A percentile compares a stretch with the other conserved stretches of the same genome.
Conservation (phyloP, 345 rosid genomes). For the Lenwebbia sp. region DNA sequence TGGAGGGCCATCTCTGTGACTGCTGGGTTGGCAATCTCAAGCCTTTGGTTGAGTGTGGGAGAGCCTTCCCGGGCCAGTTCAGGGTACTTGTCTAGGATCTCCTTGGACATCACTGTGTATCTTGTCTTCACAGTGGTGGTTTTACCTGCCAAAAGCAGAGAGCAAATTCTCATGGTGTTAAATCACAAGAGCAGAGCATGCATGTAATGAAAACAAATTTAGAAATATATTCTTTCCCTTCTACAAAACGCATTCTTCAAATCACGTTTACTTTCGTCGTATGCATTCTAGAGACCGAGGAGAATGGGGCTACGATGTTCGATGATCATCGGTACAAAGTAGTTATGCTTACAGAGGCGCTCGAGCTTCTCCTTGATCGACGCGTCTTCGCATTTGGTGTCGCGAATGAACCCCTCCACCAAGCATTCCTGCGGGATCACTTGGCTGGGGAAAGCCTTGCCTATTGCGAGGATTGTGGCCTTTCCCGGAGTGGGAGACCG, state of each 20-base stretch:
- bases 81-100: constrained; percentile 70
- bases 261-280: background rate
- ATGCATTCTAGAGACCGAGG: background rate
- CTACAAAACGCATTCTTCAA: background rate
- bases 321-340: background rate
- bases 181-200: background rate
- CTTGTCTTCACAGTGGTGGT: constrained; percentile 92
- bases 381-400: constrained; percentile 71
- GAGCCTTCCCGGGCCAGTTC: constrained; percentile 77
- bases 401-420: constrained; percentile 81
- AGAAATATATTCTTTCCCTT: background rate
- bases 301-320: background rate
- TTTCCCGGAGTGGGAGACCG: constrained; percentile 58
- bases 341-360: constrained; percentile 56
- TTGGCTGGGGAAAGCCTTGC: constrained; percentile 87
- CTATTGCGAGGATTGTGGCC: constrained; percentile 83
- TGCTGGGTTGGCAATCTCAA: constrained; percentile 80
- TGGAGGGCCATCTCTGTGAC: constrained; percentile 77
- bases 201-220: background rate
- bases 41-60: constrained; percentile 73
- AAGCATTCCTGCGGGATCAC: constrained; percentile 71
- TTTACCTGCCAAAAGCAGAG: constrained; percentile 47
- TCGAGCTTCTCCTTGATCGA: constrained; percentile 73
- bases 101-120: constrained; percentile 81
- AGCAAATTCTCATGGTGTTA: background rate